Evolutionary conservation across 2,329 filamentous ascomycete genomes (phyloP).

Genomic region (Xylariaceae sp.): DNA sequence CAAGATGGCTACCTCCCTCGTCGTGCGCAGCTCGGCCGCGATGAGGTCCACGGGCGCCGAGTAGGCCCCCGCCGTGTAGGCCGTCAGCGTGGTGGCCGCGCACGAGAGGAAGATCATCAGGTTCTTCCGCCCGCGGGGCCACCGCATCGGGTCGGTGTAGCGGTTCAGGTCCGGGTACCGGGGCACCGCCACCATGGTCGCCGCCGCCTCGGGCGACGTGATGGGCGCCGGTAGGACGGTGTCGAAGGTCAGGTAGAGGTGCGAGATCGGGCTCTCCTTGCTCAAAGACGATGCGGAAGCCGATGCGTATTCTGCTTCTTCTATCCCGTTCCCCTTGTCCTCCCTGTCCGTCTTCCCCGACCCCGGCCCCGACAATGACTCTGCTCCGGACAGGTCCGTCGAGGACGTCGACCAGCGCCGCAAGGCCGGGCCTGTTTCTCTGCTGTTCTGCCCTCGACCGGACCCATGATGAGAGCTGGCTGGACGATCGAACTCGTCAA

Average conservation of each 20-base stretch:
- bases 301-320: neutral
- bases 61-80: slow-evolving; percentile 77
- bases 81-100: slow-evolving; percentile 68
- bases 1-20: slow-evolving; percentile 58
- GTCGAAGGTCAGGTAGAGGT: slow-evolving; percentile 58
- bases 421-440: neutral
- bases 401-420: neutral
- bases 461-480: too few relatives aligned
- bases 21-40: slow-evolving; percentile 58
- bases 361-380: neutral
- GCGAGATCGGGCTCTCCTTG: slow-evolving; percentile 38
- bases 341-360: too few relatives aligned
- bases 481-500: slow-evolving; percentile 1
- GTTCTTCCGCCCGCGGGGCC: slow-evolving; percentile 64
- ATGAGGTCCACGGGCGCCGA: slow-evolving; percentile 64
- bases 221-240: slow-evolving; percentile 48
- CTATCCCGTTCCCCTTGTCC: neutral
- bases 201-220: slow-evolving; percentile 19
- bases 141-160: slow-evolving; percentile 67
- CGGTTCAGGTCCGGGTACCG: slow-evolving; percentile 55
- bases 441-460: neutral
- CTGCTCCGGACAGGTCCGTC: neutral
- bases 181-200: slow-evolving; percentile 1
- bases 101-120: slow-evolving; percentile 70
- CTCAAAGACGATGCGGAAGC: neutral